Evolutionary conservation across 2,329 filamentous ascomycete genomes (phyloP), one percentile per base, ranked within the genome.

Genomic region (Penicillium sp.): DNA sequence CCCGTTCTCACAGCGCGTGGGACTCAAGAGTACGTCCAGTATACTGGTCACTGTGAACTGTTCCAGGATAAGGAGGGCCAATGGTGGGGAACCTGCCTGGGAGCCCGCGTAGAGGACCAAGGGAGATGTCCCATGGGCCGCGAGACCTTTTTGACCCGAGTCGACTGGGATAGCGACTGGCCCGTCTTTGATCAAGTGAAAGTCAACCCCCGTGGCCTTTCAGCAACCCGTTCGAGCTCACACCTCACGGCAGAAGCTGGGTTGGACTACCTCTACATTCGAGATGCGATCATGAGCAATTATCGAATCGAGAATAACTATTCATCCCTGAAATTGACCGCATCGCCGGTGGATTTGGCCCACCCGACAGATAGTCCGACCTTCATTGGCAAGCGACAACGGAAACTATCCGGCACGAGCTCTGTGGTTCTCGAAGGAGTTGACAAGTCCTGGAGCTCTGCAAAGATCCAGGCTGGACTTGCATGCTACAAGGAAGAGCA

Each of bases 1-100:
- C 51, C 51, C 0, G 75, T 83, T 0, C 67, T 84, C 4, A 82
- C 82, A 0, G 80, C 82, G 28, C 55, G 55, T 28, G 57, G 57
- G 6, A 65, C 68, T 4, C 46, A 64, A 11, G 68, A 69, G 30
- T 70, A 70, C 37, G 60, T 70, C 11, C 68, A 68, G 42, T 61
- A 62, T 37, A 68, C 61, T 10, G 67, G 69, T 4, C 69, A 70
- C 57, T 60, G 62, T 10, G 69, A 71, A 33, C 11, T 70, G 2
- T 65, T 70, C 45, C 57, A 65, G 38, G 69, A 70, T 19, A 25
- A 54, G 11, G 6, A 59, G 19, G 55, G 60, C 5, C 51, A 66
- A 25, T 71, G 69, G 69, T 71, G 66, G 66, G 58, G 58, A 19
- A 59, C 64, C 25, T 68, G 51, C 22, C 22, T 53, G 2, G 65